Conservation (phyloP, 2,329 filamentous ascomycete species). For the Fusarium verrucosum region DNA sequence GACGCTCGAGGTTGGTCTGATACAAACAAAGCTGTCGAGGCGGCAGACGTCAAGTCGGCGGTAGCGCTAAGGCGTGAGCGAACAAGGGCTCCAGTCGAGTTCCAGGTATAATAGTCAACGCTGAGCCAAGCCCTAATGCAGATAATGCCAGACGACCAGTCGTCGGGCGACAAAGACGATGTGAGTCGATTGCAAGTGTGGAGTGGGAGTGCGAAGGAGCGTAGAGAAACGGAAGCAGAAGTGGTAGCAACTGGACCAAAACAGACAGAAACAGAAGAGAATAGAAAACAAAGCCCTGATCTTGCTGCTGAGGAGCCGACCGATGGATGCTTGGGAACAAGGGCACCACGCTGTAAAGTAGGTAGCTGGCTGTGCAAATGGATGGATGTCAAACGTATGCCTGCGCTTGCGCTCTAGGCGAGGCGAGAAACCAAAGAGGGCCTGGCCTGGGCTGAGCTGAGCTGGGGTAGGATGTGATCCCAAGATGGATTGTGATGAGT, state of each 20-base stretch:
- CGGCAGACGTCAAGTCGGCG: slow-evolving; percentile 43
- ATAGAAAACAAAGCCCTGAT: slow-evolving; percentile 36
- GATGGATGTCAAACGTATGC: slow-evolving; percentile 12
- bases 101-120: slow-evolving; percentile 32
- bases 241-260: slow-evolving; percentile 11
- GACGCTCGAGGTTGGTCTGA: slow-evolving; percentile 15
- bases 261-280: slow-evolving; percentile 30
- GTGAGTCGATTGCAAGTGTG: slow-evolving; percentile 31
- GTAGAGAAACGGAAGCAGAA: slow-evolving; percentile 43
- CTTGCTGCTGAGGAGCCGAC: slow-evolving; percentile 16
- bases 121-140: slow-evolving; percentile 46
- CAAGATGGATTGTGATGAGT: slow-evolving; percentile 28
- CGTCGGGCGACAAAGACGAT: slow-evolving; percentile 42
- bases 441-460: slow-evolving; percentile 33
- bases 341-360: slow-evolving; percentile 15
- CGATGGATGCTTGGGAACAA: slow-evolving; percentile 34
- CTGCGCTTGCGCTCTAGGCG: slow-evolving; percentile 37
- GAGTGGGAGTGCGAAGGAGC: slow-evolving; percentile 41
- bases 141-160: slow-evolving; percentile 46
- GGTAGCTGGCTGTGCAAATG: slow-evolving; percentile 9
- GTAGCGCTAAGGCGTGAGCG: slow-evolving; percentile 37
- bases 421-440: slow-evolving; percentile 38
- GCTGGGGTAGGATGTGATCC: slow-evolving; percentile 37
- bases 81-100: slow-evolving; percentile 39
- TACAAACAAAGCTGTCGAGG: slow-evolving; percentile 29